Evolutionary conservation across 352 stramenopile genomes (phyloP), one percentile per base, ranked within the genome.

Genomic region (Pythium phragmitis): DNA sequence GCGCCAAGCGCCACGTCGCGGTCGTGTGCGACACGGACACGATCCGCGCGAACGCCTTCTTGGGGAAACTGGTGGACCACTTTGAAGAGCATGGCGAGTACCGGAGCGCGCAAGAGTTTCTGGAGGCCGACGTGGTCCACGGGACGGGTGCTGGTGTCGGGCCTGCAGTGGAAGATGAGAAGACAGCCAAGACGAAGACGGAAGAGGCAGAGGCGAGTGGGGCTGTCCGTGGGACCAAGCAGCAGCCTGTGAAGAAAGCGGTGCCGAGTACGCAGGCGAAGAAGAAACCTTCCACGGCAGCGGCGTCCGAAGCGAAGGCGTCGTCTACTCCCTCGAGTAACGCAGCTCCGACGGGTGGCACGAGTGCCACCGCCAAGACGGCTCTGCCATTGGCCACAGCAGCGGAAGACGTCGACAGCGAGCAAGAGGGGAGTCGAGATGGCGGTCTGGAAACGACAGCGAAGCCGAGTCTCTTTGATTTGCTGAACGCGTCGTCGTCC

Each of bases 11-110:
- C 21, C 97, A 99, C 69, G 83, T 97, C n/a, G 86, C 83, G 17
- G 63, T 99, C 2, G 80, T 99, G 21, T 97, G 95, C 60, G 96
- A 99, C 73, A 90, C 80, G 4, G 93, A 98, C 39, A 99, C 95
- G 26, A 96, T 98, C 57, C 82, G 76, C 2, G 68, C 82, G 50
- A 88, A 98, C 73, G 70, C 77, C 17, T 99, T 99, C 65, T 77
- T 99, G 21, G 84, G 82, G 50, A 77, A 74, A 4, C 64, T 99
- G 49, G 75, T 92, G 2, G 70, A 90, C 43, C 96, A 98, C 75
- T 97, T 99, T 62, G 94, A 98, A 75, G 73, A 89, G 48, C 74
- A 92, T 42, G 96, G 96, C n/a, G 88, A 99, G 57, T 91, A 96
- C 70, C 78, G 82, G 7, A 95, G 79, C 55, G 91, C 89, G 1